These are phyloP conservation scores for Argentina anserina DNA, from an alignment of 306 rosid genomes.

Conservation along the genomic window DNA sequence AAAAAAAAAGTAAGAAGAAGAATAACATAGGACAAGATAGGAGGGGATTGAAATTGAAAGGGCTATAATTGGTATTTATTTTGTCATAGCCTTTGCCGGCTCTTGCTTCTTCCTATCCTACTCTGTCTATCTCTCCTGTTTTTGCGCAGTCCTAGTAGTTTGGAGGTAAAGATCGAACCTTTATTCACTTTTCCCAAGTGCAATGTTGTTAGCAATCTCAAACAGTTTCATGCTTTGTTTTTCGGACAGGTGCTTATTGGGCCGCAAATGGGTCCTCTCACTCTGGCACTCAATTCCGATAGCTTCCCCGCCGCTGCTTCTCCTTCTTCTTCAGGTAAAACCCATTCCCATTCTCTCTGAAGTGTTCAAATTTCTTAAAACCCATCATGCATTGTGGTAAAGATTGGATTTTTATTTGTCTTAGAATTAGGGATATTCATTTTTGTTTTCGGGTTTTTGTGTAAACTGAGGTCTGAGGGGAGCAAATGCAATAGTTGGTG, in stretches of 20 bases:
- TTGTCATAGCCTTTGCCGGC: no score
- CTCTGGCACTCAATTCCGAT: constrained; percentile 40
- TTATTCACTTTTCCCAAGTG: neutral
- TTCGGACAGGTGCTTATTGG: neutral
- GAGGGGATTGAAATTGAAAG: no score
- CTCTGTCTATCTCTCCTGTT: neutral
- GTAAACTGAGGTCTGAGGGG: neutral
- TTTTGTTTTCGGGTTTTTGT: no score
- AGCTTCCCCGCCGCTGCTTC: constrained; percentile 35
- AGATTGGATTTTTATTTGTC: neutral
- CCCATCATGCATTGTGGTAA: neutral
- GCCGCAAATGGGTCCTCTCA: constrained; percentile 48
- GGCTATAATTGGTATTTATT: no score
- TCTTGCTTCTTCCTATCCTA: neutral
- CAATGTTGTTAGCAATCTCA: neutral
- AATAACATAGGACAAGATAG: no score
- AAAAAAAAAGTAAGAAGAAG: no score
- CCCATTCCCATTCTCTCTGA: constrained; percentile 2
- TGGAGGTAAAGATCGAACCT: neutral
- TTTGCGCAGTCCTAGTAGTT: neutral
- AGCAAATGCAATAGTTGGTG: neutral
- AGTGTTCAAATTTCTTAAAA: neutral
- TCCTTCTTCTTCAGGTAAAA: constrained; percentile 35
- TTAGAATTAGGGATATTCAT: neutral
- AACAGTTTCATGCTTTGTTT: neutral